Conservation (phyloP, 2,329 filamentous ascomycete genomes). For the Cercospora zeae-maydis region DNA sequence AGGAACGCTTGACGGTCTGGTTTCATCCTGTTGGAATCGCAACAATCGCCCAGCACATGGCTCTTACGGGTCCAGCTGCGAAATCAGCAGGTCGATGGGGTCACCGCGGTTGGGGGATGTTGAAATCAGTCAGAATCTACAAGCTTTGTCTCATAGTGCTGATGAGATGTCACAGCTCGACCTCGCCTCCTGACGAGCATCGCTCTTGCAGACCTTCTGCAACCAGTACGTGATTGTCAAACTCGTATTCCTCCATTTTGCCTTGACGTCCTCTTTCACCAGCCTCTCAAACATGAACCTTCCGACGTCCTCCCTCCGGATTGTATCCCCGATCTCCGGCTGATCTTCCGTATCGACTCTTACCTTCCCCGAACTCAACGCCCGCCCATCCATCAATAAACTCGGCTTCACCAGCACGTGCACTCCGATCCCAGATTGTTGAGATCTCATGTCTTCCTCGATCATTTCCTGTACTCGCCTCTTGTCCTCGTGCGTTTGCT, state of each 20-base stretch:
- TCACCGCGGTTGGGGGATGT: not conserved
- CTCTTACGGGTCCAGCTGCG: not conserved
- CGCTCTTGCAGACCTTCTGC: not conserved
- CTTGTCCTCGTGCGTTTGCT: constrained; percentile 43
- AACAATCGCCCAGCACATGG: not conserved
- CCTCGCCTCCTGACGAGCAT: not conserved
- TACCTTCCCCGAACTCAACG: constrained; percentile 31
- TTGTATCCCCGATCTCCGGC: constrained; percentile 40
- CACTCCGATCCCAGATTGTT: constrained; percentile 26
- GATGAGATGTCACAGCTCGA: not conserved
- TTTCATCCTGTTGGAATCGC: not conserved
- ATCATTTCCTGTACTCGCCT: constrained; percentile 36
- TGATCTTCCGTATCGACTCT: constrained; percentile 34
- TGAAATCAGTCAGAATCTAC: not conserved
- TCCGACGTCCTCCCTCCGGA: constrained; percentile 41
- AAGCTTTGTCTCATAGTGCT: not conserved
- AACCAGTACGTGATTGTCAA: constrained; percentile 38
- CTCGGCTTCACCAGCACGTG: constrained; percentile 40
- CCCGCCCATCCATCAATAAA: constrained; percentile 36
- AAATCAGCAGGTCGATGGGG: not conserved
- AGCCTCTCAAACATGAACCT: constrained; percentile 40
- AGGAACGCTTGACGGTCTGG: not conserved
- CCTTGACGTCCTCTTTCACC: constrained; percentile 26
- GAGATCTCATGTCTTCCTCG: constrained; percentile 23
- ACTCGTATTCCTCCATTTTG: constrained; percentile 34